Percentiles rank a stretch among this genome's conserved stretches.
phyloP scores from a whole-genome alignment of 2,329 filamentous ascomycete genomes.

The Calonectria crousiana region DNA sequence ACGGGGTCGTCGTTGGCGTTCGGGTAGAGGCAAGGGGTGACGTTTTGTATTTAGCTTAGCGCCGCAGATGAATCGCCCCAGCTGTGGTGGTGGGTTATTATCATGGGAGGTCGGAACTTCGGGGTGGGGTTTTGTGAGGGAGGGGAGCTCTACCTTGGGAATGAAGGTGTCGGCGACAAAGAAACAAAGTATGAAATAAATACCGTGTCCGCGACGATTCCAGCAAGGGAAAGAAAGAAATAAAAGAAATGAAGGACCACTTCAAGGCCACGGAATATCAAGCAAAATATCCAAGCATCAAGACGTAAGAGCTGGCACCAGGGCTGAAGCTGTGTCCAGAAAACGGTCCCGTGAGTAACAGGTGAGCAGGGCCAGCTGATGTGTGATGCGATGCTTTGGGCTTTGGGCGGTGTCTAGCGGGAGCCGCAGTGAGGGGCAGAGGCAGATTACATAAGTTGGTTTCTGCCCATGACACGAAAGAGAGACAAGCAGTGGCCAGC shows the following conservation, averaged over 20 bases:
- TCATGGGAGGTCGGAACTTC: constrained; percentile 6
- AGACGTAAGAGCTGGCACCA: background rate
- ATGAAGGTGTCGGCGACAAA: background rate
- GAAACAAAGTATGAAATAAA: background rate
- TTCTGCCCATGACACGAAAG: background rate
- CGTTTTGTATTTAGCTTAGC: constrained; percentile 15
- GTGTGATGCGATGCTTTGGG: background rate
- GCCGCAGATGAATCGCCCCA: constrained; percentile 7
- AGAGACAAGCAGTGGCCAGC: background rate
- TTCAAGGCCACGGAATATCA: background rate
- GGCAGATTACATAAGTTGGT: background rate
- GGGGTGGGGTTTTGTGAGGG: background rate
- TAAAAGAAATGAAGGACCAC: background rate
- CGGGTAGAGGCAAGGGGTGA: constrained; percentile 9
- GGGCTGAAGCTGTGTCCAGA: background rate
- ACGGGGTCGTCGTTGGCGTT: constrained; percentile 2
- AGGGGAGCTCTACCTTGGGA: background rate
- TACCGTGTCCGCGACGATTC: background rate
- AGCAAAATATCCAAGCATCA: background rate
- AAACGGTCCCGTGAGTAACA: constrained; percentile 1
- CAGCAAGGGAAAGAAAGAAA: background rate
- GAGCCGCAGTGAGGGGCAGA: background rate
- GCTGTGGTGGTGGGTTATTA: constrained; percentile 1
- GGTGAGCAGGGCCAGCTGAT: background rate
- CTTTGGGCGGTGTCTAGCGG: background rate